phyloP scores from a whole-genome alignment of 768 basidiomycete genomes.

The Hortiboletus campestris region DNA sequence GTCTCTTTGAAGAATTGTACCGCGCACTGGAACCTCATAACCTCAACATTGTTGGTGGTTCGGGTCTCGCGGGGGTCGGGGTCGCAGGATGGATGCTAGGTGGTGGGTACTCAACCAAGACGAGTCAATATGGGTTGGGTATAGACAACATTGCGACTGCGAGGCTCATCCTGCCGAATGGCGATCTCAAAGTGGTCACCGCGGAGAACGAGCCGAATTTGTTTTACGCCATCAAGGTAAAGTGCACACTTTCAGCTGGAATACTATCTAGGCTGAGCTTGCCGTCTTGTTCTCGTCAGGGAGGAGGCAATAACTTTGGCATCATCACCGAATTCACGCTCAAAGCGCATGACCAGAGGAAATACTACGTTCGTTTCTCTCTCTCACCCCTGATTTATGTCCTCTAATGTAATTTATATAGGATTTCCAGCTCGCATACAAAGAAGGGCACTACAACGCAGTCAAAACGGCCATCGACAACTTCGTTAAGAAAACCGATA shows the following conservation, averaged over 20 bases:
- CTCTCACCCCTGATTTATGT: background rate
- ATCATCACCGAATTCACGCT: conserved; percentile 27
- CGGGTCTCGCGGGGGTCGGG: conserved; percentile 26
- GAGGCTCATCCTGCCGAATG: conserved; percentile 32
- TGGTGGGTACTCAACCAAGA: conserved; percentile 35
- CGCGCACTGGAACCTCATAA: conserved; percentile 4
- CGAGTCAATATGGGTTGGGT: conserved; percentile 33
- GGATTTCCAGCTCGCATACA: conserved; percentile 4
- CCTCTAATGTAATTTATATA: background rate
- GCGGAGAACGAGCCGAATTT: background rate
- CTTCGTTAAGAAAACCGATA: background rate
- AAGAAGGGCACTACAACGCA: background rate
- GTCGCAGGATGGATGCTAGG: conserved; percentile 33
- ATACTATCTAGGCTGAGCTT: background rate
- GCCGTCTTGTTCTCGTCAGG: background rate
- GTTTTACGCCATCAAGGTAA: conserved; percentile 3
- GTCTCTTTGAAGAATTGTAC: conserved; percentile 31
- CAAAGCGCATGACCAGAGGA: conserved; percentile 11
- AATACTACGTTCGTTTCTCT: conserved; percentile 1
- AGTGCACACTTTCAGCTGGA: too few relatives aligned
- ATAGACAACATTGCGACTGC: conserved; percentile 33
- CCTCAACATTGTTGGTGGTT: conserved; percentile 23
- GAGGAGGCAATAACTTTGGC: conserved; percentile 30
- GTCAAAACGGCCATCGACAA: conserved; percentile 6
- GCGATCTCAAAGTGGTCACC: conserved; percentile 10